Conservation (phyloP, 169 alveolate genomes). For the Cryptosporidium viatorum region DNA sequence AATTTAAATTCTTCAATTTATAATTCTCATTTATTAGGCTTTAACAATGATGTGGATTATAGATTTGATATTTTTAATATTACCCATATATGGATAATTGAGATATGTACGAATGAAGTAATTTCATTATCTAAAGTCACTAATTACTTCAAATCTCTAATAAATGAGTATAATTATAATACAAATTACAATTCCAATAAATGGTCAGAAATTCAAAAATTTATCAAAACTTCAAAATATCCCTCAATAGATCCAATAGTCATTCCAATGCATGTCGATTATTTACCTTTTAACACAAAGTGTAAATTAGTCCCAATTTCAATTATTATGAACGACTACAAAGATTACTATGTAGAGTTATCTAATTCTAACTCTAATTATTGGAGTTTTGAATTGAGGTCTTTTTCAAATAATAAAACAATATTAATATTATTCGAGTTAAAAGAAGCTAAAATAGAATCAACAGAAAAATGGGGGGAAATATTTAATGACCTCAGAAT, state of each 20-base stretch:
- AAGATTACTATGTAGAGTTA: neutral
- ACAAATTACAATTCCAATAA: neutral
- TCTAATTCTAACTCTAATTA: neutral
- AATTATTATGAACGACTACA: conserved; percentile 1
- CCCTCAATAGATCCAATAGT: conserved; percentile 34
- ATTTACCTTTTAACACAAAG: neutral
- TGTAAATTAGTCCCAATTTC: conserved; percentile 40
- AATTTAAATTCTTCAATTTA: conserved; percentile 35
- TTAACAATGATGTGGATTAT: conserved; percentile 11
- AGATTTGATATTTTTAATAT: conserved; percentile 52
- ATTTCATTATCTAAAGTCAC: neutral
- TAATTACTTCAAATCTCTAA: conserved; percentile 19
- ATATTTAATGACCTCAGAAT: neutral
- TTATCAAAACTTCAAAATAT: neutral
- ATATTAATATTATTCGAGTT: neutral
- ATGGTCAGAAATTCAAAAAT: conserved; percentile 51
- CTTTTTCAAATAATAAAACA: conserved; percentile 3
- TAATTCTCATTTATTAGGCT: conserved; percentile 12
- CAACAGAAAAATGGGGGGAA: neutral
- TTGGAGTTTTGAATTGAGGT: conserved; percentile 23
- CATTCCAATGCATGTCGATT: conserved; percentile 2
- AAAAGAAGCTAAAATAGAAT: neutral
- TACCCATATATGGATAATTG: conserved; percentile 50
- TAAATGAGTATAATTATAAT: conserved; percentile 5
- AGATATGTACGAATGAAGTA: neutral